Evolutionary conservation across 78 protist genomes (phyloP), one percentile per base, ranked within the genome.

Genomic region (Dictyostelium purpureum): DNA sequence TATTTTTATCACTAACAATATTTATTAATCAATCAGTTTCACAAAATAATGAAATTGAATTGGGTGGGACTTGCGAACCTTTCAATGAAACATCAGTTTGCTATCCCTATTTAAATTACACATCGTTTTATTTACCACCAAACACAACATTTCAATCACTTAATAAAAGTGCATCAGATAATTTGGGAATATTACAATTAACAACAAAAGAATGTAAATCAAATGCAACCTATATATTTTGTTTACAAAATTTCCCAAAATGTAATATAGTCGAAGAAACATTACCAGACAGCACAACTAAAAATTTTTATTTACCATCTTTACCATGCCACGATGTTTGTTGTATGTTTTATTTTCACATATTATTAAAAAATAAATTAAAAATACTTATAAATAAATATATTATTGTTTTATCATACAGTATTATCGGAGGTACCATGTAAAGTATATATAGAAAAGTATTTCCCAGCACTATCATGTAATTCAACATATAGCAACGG

Each of bases 281-380:
- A 6, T 33, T 63, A 33, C 28, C 71, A 63, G 43, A 67, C 16
- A 38, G 18, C 5, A 38, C 75, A 31, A 35, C 31, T 19, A n/a
- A 38, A 21, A 6, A 1, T 26, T 56, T 56, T 56, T 31, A 61
- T 61, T 76, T 54, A 31, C 83, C 83, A 35, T 76, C 83, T 24
- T 54, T 56, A 33, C 83, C 83, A 38, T 76, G 83, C 40, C 21
- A 76, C 6, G 19, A 33, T 21, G 3, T 56, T 3, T 76, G 83
- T 49, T 45, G 71, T 40, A 38, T 28, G 57, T 42, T n/a, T n/a
- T n/a, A n/a, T n/a, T n/a, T n/a, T n/a, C n/a, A n/a, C n/a, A n/a
- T n/a, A n/a, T n/a, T n/a, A n/a, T n/a, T n/a, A n/a, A n/a, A n/a
- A n/a, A n/a, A n/a, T n/a, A n/a, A n/a, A n/a, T n/a, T 7, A 11